Evolutionary conservation across 768 basidiomycete genomes (phyloP), one percentile per base, ranked within the genome.

Genomic region (Hemileccinum rubropunctum): DNA sequence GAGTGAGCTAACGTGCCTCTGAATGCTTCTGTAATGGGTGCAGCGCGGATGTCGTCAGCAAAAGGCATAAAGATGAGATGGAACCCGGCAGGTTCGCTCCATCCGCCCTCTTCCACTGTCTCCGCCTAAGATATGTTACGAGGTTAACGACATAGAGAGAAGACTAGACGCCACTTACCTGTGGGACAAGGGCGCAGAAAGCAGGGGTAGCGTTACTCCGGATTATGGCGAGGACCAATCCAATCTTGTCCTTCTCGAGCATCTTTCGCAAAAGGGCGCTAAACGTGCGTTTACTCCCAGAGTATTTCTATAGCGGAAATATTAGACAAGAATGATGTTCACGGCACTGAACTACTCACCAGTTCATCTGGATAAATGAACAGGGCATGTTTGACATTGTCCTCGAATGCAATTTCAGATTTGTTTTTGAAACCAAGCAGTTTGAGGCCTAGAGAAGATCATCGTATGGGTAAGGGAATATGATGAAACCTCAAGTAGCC

Each of bases 51-150:
- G 59, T 99, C 97, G 63, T 99, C 97, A 4, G 90, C 88, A 64
- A 89, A 99, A 1, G 95, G 95, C n/a, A 98, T 66, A 14, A 88
- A 87, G 50, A 98, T 86, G 44, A 98, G 74, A 67, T 98, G 94
- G 60, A 98, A 88, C 6, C 97, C 97, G 2, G 90, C 83, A 30
- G 97, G 91, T 36, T 88, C 84, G 45, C 80, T 83, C 75, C 83
- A 88, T 7, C 89, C 91, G 10, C 76, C 78, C 28, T 84, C 81
- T 58, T 86, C 83, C 30, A 71, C 57, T 41, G 77, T 79, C 65
- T 97, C 92, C 50, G 78, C 84, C 84, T 94, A 54, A n/a, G 14
- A 39, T 18, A 27, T 15, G 8, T 52, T 43, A 23, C 8, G 1
- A 43, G 9, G 36, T 57, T 3, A 51, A 37, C 12, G 9, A 26